Conservation (phyloP, 345 rosid genomes). For the Erodium maritimum region DNA sequence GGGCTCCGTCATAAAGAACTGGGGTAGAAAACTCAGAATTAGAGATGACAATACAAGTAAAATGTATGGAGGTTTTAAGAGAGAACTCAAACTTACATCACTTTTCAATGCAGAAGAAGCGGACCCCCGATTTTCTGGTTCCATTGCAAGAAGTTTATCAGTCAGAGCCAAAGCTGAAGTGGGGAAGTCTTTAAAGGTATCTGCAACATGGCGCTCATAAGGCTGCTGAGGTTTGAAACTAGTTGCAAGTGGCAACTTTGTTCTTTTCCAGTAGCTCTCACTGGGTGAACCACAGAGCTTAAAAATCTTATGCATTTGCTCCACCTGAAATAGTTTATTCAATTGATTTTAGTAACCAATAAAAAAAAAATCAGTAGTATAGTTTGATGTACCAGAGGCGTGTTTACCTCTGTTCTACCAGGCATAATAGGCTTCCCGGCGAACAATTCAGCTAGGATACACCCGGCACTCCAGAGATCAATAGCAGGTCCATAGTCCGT, state of each 20-base stretch:
- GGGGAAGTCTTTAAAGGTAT: constrained; percentile 47
- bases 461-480: constrained; percentile 90
- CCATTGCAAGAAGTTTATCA: constrained; percentile 59
- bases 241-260: constrained; percentile 54
- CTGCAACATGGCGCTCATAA: constrained; percentile 44
- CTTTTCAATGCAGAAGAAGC: constrained; percentile 44
- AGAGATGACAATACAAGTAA: too few species aligned
- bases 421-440: constrained; percentile 93
- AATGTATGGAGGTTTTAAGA: too few species aligned
- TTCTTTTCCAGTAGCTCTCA: constrained; percentile 67
- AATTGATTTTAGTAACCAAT: too few species aligned
- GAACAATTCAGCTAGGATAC: constrained; percentile 76
- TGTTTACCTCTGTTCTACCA: constrained; percentile 81
- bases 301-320: constrained; percentile 91
- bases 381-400: background rate
- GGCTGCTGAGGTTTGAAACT: constrained; percentile 66
- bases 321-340: constrained; percentile 38
- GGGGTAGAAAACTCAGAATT: constrained; percentile 9
- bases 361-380: too few species aligned
- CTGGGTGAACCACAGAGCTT: constrained; percentile 91
- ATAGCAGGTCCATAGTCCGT: constrained; percentile 68
- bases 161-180: constrained; percentile 41
- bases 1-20: constrained; percentile 60
- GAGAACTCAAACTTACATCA: constrained; percentile 50
- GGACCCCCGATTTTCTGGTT: constrained; percentile 57